Percentiles rank a stretch among this genome's conserved stretches.
Evolutionary conservation across 23 red algal species (phyloP).

Genomic region (Gracilariopsis chorda): DNA sequence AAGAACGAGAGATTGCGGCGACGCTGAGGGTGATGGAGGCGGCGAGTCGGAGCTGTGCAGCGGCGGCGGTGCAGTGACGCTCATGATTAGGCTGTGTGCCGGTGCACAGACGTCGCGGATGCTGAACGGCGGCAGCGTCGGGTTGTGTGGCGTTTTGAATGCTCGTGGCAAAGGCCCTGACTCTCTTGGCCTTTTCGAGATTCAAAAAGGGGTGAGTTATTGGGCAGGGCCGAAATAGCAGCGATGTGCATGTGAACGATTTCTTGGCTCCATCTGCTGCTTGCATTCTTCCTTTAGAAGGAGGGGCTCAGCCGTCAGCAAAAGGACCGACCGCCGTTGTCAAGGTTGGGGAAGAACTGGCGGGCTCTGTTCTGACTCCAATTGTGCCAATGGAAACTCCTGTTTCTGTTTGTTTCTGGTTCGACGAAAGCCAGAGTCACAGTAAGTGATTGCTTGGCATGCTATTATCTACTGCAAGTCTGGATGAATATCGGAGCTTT

Average conservation of each 20-base stretch:
- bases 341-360: slow-evolving; percentile 5
- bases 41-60: too few relatives aligned
- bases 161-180: too few relatives aligned
- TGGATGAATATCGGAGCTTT: slow-evolving; percentile 3
- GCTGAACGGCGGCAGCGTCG: too few relatives aligned
- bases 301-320: slow-evolving; percentile 19
- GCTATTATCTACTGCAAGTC: slow-evolving; percentile 63
- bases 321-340: not conserved
- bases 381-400: slow-evolving; percentile 50
- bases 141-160: too few relatives aligned
- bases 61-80: too few relatives aligned
- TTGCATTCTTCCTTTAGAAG: slow-evolving; percentile 76
- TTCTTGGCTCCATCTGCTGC: slow-evolving; percentile 67
- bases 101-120: too few relatives aligned
- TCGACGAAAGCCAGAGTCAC: slow-evolving; percentile 24
- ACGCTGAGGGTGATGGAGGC: too few relatives aligned
- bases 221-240: too few relatives aligned
- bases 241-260: slow-evolving; percentile 91
- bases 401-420: not conserved
- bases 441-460: slow-evolving; percentile 84
- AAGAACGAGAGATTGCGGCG: too few relatives aligned
- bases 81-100: too few relatives aligned
- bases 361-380: slow-evolving; percentile 76
- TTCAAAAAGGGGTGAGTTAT: too few relatives aligned
- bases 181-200: too few relatives aligned